phyloP scores from a whole-genome alignment of 768 basidiomycete genomes.

The Russula foetens region DNA sequence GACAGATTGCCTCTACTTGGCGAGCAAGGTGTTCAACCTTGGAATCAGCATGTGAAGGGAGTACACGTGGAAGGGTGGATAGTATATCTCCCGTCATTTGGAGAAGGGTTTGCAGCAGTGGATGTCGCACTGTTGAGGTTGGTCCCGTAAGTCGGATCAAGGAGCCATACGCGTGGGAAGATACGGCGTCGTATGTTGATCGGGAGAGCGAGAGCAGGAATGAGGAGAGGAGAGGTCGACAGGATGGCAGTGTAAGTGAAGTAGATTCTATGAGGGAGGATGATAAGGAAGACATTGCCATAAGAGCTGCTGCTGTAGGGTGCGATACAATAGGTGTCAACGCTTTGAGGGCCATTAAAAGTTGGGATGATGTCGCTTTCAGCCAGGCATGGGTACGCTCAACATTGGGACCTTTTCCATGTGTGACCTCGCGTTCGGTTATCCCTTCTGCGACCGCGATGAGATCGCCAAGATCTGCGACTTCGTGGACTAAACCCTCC shows the following conservation, averaged over 20 bases:
- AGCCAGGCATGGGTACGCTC: slow-evolving; percentile 59
- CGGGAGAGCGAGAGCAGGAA: slow-evolving; percentile 68
- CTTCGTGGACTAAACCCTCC: slow-evolving; percentile 47
- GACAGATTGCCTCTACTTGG: slow-evolving; percentile 66
- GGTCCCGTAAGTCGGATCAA: slow-evolving; percentile 39
- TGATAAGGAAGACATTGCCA: slow-evolving; percentile 50
- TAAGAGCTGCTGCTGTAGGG: slow-evolving; percentile 56
- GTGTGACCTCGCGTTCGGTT: background rate
- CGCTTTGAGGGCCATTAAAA: slow-evolving; percentile 75
- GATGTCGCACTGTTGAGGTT: slow-evolving; percentile 35
- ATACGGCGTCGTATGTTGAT: slow-evolving; percentile 47
- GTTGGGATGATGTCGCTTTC: slow-evolving; percentile 69
- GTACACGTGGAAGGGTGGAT: slow-evolving; percentile 58
- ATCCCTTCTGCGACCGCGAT: slow-evolving; percentile 26
- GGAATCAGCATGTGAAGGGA: slow-evolving; percentile 63
- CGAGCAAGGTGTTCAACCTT: slow-evolving; percentile 62
- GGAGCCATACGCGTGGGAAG: slow-evolving; percentile 37
- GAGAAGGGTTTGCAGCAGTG: slow-evolving; percentile 48
- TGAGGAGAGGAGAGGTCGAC: slow-evolving; percentile 58
- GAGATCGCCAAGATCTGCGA: slow-evolving; percentile 61
- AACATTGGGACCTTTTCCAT: background rate
- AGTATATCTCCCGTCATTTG: slow-evolving; percentile 59
- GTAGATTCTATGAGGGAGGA: slow-evolving; percentile 45
- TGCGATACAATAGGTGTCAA: slow-evolving; percentile 66
- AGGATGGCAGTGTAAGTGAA: slow-evolving; percentile 54